Conservation (phyloP, 176 grass and related monocot species). For the Canna indica region DNA sequence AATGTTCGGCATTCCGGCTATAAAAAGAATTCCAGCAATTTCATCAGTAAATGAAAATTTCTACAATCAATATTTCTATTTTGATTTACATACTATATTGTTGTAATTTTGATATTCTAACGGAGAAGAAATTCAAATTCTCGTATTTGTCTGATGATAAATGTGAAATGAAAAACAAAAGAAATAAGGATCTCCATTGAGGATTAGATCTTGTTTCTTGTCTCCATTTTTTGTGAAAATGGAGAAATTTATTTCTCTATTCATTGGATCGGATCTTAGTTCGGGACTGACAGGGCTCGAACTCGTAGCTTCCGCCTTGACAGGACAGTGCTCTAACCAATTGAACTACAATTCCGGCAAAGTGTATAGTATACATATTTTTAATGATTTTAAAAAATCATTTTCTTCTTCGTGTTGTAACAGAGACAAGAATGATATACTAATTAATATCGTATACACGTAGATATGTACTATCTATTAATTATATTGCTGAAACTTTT, state of each 20-base stretch:
- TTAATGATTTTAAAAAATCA: background rate
- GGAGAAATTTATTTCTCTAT: constrained; percentile 1
- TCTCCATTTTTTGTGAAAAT: background rate
- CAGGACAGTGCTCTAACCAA: background rate
- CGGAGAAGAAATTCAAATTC: too few relatives aligned
- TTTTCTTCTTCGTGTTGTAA: background rate
- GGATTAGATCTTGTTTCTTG: background rate
- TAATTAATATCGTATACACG: background rate
- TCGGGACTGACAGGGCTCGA: constrained; percentile 3
- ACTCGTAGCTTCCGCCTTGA: constrained; percentile 10
- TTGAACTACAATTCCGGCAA: background rate
- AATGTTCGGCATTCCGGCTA: too few relatives aligned
- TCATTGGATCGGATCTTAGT: constrained; percentile 2
- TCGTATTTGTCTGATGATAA: background rate
- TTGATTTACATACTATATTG: too few relatives aligned
- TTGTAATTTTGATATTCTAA: too few relatives aligned
- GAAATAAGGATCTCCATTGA: background rate
- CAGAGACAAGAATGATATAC: background rate
- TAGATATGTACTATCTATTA: background rate
- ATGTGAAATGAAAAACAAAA: background rate
- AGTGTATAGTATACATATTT: background rate
- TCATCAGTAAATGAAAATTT: too few relatives aligned
- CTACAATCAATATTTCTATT: too few relatives aligned
- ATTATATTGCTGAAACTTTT: too few relatives aligned
- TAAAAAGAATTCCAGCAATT: too few relatives aligned